Percentiles rank a stretch among this genome's conserved stretches.
Evolutionary conservation across 306 rosid species (phyloP).

Genomic region (Luffa acutangula): DNA sequence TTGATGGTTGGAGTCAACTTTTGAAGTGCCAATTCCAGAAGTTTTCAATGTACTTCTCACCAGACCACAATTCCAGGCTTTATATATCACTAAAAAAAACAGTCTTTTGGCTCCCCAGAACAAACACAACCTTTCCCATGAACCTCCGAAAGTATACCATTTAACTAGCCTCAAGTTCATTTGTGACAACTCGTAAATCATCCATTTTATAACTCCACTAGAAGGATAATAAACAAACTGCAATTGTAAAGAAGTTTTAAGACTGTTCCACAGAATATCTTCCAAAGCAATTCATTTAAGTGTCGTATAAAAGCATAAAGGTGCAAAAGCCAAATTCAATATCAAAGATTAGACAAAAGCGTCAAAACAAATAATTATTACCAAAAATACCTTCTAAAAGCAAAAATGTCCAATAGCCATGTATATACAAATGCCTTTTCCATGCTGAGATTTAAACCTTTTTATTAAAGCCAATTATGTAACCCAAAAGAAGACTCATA

Average conservation of each 20-base stretch:
- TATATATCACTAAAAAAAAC: not conserved
- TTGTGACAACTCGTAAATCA: not conserved
- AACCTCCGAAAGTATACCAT: not conserved
- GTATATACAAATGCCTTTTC: not conserved
- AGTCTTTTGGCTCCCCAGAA: not conserved
- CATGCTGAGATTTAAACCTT: not conserved
- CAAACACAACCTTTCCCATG: not conserved
- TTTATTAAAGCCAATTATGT: not conserved
- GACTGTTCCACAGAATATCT: not conserved
- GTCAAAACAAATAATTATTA: not conserved
- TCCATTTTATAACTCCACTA: not conserved
- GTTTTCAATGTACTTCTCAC: no score
- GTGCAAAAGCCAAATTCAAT: not conserved
- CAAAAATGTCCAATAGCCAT: no score
- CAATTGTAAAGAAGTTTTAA: not conserved
- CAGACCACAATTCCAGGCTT: not conserved
- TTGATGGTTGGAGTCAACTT: no score
- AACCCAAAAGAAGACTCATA: not conserved
- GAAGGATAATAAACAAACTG: not conserved
- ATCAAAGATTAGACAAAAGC: not conserved
- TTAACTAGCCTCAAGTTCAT: not conserved
- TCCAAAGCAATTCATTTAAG: not conserved
- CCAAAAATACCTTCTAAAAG: not conserved
- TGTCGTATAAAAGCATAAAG: not conserved
- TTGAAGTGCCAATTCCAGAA: no score